Base-by-base conservation (phyloP, 2,329 filamentous ascomycete species). In the Arachnomyces sp. region DNA sequence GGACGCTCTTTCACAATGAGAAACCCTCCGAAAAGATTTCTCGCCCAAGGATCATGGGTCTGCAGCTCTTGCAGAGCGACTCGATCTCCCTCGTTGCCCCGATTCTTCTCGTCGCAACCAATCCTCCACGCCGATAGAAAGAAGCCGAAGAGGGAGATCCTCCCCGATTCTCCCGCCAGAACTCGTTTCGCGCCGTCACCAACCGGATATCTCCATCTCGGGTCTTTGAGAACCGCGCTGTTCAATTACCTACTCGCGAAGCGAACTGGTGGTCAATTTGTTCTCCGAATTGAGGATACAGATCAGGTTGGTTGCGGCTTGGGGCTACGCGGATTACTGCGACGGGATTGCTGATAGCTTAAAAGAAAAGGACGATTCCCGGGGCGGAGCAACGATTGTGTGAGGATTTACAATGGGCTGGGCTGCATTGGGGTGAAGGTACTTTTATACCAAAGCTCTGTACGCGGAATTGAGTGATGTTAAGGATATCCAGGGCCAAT, bases 141-240 rank as follows among this genome's bases (percentile, higher is more conserved):
- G 46, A 62, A 59, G 49, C 46, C 50, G 42, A 62, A 55, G 42
- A 60, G 50, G 41, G 54, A 57, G 47, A 59, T 65, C 34, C 66
- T 76, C 12, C 74, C 78, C 18, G 64, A 67, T 18, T 63, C 57
- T 5, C 82, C 84, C 34, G 78, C 78, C 43, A 73, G 86, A 59
- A 86, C 92, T 13, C 81, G 92, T 34, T 98, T 98, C 63, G 92
- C 93, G 1, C 92, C 92, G 0, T 96, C 92, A 1, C 92, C 92
- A 0, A 98, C 92, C 0, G 92, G 92, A 1, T 89, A 90, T 54
- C 73, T 98, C 16, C 92, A 98, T 63, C 71, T 98, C 9, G 92
- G 92, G 3, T 94, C 89, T 0, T 64, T 98, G 28, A 75, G 92
- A 43, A 98, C 92, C 0, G 93, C 93, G 0, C 65, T 98, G n/a